Conservation (phyloP, 2,329 filamentous ascomycete genomes). For the Fusarium drepaniforme region DNA sequence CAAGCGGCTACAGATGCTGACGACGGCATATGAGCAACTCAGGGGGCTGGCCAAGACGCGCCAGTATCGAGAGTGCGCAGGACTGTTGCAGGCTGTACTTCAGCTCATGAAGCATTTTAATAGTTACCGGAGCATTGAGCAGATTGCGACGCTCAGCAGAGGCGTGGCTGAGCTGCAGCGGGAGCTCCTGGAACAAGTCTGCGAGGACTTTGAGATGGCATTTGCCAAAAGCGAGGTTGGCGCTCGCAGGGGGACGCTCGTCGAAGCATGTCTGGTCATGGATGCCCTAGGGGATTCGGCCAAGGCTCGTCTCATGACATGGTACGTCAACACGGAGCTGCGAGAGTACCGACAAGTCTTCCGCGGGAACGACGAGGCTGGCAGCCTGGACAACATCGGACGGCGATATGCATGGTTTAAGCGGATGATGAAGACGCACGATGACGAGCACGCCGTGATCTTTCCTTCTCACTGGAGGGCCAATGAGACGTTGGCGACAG, state of each 20-base stretch:
- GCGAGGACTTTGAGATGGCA: constrained; percentile 96
- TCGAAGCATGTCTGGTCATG: constrained; percentile 93
- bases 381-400: constrained; percentile 95
- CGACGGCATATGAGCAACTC: constrained; percentile 98
- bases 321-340: constrained; percentile 98
- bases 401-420: constrained; percentile 97
- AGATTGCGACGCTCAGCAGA: constrained; percentile 92
- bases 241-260: constrained; percentile 75
- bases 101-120: constrained; percentile 99
- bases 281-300: constrained; percentile 94
- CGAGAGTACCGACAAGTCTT: constrained; percentile 97
- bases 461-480: constrained; percentile 93
- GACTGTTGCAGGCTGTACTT: constrained; percentile 92
- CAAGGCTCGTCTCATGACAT: constrained; percentile 84
- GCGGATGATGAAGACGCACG: constrained; percentile 94
- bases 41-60: constrained; percentile 84
- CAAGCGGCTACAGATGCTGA: constrained; percentile 98
- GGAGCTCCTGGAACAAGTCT: constrained; percentile 96
- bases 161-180: constrained; percentile 95
- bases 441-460: constrained; percentile 89
- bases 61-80: constrained; percentile 95
- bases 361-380: constrained; percentile 95
- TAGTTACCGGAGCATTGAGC: constrained; percentile 96
- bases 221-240: constrained; percentile 90
- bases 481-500: constrained; percentile 88